A percentile compares a stretch with the other conserved stretches of the same genome.
Conservation (phyloP, 202 grass and related monocot genomes). For the Panicum hallii region DNA sequence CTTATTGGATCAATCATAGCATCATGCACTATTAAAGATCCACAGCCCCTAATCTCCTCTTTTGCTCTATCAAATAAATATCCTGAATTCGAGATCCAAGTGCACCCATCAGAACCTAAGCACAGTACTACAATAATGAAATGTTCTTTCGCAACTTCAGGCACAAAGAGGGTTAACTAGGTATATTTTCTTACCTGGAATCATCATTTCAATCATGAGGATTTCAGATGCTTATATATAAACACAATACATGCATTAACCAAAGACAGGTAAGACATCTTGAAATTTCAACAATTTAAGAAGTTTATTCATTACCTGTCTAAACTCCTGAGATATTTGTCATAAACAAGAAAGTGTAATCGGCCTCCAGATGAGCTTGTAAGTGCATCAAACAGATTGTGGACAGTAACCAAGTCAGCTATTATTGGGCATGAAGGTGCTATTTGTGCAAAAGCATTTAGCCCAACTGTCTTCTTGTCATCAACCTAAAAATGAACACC, state of each 20-base stretch:
- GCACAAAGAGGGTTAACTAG: background rate
- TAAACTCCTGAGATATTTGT: constrained; percentile 91
- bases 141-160: background rate
- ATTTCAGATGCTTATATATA: constrained; percentile 6
- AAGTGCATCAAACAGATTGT: constrained; percentile 87
- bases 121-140: constrained; percentile 5
- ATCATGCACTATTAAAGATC: background rate
- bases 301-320: constrained; percentile 59
- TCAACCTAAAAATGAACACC: constrained; percentile 67
- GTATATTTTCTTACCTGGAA: background rate
- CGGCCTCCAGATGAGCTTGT: constrained; percentile 71
- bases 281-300: constrained; percentile 16
- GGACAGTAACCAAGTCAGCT: constrained; percentile 83
- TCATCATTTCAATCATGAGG: background rate
- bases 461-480: constrained; percentile 74
- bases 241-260: constrained; percentile 17
- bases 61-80: constrained; percentile 17
- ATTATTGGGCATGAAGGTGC: constrained; percentile 75
- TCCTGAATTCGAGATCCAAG: background rate
- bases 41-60: background rate
- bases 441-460: constrained; percentile 70
- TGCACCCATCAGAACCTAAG: constrained; percentile 9
- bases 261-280: constrained; percentile 34
- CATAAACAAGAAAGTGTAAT: constrained; percentile 85
- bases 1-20: constrained; percentile 15